A percentile compares a stretch with the other conserved stretches of the same genome.
phyloP scores from a whole-genome alignment of 2,329 filamentous ascomycete genomes.

The Cordyceps cicadae region DNA sequence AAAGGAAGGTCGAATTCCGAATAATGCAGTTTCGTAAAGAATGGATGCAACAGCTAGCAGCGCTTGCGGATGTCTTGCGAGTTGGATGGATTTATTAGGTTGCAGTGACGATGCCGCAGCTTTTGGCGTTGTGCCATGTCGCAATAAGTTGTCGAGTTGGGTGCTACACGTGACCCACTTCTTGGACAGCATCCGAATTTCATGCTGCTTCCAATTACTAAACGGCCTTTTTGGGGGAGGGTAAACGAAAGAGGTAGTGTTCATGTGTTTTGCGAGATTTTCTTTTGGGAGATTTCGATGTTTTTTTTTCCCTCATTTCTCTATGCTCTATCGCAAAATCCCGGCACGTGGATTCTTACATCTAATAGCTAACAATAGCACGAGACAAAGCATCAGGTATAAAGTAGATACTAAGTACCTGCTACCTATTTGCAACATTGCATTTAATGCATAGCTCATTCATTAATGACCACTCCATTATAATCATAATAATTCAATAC shows the following conservation, averaged over 20 bases:
- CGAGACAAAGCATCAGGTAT: too few relatives aligned
- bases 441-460: not conserved
- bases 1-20: not conserved
- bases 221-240: not conserved
- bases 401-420: too few relatives aligned
- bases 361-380: not conserved
- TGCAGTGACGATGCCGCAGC: not conserved
- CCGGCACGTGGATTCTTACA: too few relatives aligned
- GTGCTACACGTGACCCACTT: conserved; percentile 10
- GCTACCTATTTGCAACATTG: not conserved
- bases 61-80: not conserved
- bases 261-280: too few relatives aligned
- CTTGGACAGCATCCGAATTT: not conserved
- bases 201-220: not conserved
- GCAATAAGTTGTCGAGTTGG: not conserved
- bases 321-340: too few relatives aligned
- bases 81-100: conserved; percentile 1
- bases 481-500: not conserved
- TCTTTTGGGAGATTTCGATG: too few relatives aligned
- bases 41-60: conserved; percentile 4
- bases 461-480: not conserved
- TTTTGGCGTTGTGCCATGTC: not conserved
- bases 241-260: too few relatives aligned
- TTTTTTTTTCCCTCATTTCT: too few relatives aligned
- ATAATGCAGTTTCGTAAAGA: conserved; percentile 1